phyloP scores from a whole-genome alignment of 768 basidiomycete species.

The Suillus americanus region DNA sequence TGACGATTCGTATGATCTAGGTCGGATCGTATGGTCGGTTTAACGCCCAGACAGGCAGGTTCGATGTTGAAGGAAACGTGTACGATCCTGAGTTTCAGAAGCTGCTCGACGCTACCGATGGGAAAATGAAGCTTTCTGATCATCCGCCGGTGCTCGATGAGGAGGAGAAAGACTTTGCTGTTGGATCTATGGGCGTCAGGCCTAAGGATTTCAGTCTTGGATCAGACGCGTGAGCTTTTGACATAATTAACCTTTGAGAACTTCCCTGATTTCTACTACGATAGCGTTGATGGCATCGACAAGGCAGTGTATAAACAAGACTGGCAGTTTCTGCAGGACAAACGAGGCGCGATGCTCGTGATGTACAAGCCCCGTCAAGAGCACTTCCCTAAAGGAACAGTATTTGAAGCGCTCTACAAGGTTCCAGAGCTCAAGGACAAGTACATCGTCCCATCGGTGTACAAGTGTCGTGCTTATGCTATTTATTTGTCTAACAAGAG shows the following conservation, averaged over 20 bases:
- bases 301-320: conserved; percentile 31
- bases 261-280: background rate
- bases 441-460: conserved; percentile 31
- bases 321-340: conserved; percentile 31
- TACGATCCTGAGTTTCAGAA: conserved; percentile 17
- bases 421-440: conserved; percentile 29
- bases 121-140: conserved; percentile 17
- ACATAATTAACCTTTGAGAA: background rate
- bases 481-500: conserved; percentile 33
- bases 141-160: conserved; percentile 16
- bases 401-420: conserved; percentile 26
- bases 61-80: conserved; percentile 28
- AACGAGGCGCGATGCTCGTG: conserved; percentile 34
- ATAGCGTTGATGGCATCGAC: conserved; percentile 23
- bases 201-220: conserved; percentile 15
- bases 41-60: conserved; percentile 24
- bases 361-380: conserved; percentile 30
- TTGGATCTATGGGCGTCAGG: conserved; percentile 21
- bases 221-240: conserved; percentile 12
- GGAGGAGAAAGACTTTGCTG: conserved; percentile 22
- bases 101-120: conserved; percentile 16
- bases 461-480: conserved; percentile 33
- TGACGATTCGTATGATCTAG: conserved; percentile 1
- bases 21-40: conserved; percentile 32
- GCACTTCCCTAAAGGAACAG: conserved; percentile 18